A percentile compares a stretch with the other conserved stretches of the same genome.
Evolutionary conservation across 495 filamentous ascomycete species (phyloP).

Genomic region (Schizothecium vesticola): DNA sequence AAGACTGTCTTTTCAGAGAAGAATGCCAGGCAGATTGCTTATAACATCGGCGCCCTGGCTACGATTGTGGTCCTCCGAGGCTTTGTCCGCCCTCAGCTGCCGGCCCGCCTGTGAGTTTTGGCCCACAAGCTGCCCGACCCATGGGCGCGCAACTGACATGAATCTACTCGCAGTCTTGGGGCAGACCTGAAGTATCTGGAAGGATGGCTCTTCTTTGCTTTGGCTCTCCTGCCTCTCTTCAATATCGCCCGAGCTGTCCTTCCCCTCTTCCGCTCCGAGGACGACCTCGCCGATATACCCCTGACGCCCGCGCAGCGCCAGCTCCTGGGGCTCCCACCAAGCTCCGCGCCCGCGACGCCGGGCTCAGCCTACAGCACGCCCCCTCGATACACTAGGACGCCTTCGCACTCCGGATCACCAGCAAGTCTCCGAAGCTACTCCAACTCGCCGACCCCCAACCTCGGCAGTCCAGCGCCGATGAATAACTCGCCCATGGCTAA

Average conservation of each 20-base stretch:
- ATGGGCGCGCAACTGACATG: not conserved
- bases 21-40: slow-evolving; percentile 58
- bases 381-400: slow-evolving; percentile 76
- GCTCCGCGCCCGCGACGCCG: slow-evolving; percentile 54
- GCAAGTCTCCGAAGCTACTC: slow-evolving; percentile 49
- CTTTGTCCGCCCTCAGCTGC: slow-evolving; percentile 20
- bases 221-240: slow-evolving; percentile 61
- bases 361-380: slow-evolving; percentile 70
- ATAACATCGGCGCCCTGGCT: slow-evolving; percentile 56
- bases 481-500: slow-evolving; percentile 23
- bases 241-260: slow-evolving; percentile 48
- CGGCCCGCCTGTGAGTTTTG: slow-evolving; percentile 19
- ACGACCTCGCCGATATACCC: slow-evolving; percentile 82
- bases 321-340: slow-evolving; percentile 76
- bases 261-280: slow-evolving; percentile 63
- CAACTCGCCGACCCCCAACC: slow-evolving; percentile 44
- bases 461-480: slow-evolving; percentile 32
- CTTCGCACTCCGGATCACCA: slow-evolving; percentile 48
- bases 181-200: slow-evolving; percentile 24
- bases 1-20: slow-evolving; percentile 65
- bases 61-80: slow-evolving; percentile 33
- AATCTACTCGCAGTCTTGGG: slow-evolving; percentile 5
- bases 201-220: slow-evolving; percentile 28
- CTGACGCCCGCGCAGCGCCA: slow-evolving; percentile 83
- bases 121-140: not conserved